These are phyloP conservation scores for Pseudocercospora cruenta DNA, from an alignment of 2,329 filamentous ascomycete genomes.

Conservation along the genomic window DNA sequence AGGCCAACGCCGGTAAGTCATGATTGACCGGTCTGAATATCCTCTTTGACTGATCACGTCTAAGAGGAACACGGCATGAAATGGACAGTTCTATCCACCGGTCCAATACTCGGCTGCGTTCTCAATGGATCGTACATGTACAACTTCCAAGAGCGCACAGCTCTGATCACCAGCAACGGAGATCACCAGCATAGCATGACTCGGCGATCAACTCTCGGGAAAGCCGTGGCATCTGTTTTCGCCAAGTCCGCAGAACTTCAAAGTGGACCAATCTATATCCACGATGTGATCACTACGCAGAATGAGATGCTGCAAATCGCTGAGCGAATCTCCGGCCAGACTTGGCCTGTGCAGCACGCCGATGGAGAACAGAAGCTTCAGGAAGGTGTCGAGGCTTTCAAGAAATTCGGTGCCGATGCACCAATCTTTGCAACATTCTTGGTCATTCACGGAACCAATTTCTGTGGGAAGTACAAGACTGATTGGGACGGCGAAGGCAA, in stretches of 20 bases:
- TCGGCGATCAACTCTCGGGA: not conserved
- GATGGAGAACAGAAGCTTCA: not conserved
- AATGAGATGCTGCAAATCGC: not conserved
- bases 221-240: not conserved
- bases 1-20: not conserved
- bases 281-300: not conserved
- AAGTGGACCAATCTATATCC: constrained; percentile 2
- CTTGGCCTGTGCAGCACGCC: not conserved
- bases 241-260: not conserved
- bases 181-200: not conserved
- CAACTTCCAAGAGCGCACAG: not conserved
- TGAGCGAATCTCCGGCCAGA: not conserved
- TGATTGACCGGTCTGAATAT: not conserved
- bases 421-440: constrained; percentile 2
- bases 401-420: not conserved
- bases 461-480: not conserved
- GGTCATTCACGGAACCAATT: constrained; percentile 1
- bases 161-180: not conserved
- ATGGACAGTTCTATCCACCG: not conserved
- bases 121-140: constrained; percentile 2
- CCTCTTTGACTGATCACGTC: not conserved
- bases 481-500: constrained; percentile 4
- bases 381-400: not conserved
- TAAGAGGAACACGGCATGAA: not conserved
- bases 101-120: not conserved